Evolutionary conservation across 345 rosid genomes (phyloP).

Genomic region (Lepidium africanum): DNA sequence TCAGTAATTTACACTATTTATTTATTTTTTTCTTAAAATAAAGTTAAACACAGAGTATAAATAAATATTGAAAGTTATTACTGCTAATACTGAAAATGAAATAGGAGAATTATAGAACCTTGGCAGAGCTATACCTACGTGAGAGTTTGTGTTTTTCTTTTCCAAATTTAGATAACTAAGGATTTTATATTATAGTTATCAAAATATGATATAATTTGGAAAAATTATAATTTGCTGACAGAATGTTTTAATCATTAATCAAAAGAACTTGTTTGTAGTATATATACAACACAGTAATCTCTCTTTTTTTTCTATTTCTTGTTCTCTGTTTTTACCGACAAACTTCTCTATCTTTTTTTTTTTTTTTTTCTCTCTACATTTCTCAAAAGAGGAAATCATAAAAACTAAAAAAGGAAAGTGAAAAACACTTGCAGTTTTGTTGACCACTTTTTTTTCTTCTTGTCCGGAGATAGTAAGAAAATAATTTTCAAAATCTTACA

Average conservation of each 20-base stretch:
- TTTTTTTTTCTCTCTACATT: neutral
- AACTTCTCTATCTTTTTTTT: neutral
- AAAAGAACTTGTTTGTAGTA: constrained; percentile 15
- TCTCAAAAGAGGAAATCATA: constrained; percentile 1
- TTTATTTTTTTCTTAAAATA: neutral
- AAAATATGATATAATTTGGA: neutral
- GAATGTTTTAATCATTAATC: constrained; percentile 7
- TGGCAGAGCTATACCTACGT: neutral
- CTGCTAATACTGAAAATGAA: neutral
- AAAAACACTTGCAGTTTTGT: constrained; percentile 21
- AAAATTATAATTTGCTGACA: neutral
- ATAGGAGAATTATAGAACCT: neutral
- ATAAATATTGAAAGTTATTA: neutral
- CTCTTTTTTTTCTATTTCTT: neutral
- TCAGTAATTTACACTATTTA: neutral
- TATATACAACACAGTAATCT: neutral
- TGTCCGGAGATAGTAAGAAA: neutral
- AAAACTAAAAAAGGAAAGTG: neutral
- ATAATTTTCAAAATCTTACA: neutral
- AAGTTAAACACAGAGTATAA: neutral
- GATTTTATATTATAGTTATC: neutral
- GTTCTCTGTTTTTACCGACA: neutral
- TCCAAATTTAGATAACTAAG: neutral
- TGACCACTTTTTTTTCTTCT: constrained; percentile 20
- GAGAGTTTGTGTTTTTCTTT: constrained; percentile 7